Evolutionary conservation across 805 yeast species (phyloP).

Genomic region (Starmerella stellata): DNA sequence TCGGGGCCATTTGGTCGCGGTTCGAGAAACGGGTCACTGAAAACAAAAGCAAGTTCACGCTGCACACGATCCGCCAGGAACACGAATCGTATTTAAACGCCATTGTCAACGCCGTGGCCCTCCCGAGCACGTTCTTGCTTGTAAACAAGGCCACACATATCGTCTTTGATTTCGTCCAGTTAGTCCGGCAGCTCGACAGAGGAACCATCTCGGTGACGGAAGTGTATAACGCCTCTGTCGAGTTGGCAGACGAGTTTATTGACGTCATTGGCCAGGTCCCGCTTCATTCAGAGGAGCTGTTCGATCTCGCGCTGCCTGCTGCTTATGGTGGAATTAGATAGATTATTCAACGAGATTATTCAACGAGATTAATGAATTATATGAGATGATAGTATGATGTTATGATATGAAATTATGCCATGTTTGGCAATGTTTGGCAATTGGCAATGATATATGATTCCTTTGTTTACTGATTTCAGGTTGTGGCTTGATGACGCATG

Average conservation of each 20-base stretch:
- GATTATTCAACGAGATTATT: too few species aligned
- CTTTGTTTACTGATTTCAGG: too few species aligned
- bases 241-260: neutral
- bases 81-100: slow-evolving; percentile 21
- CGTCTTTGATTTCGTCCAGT: neutral
- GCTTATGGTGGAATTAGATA: too few species aligned
- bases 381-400: too few species aligned
- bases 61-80: slow-evolving; percentile 22
- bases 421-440: too few species aligned
- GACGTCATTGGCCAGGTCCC: neutral
- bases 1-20: slow-evolving; percentile 23
- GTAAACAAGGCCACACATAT: neutral
- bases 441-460: too few species aligned
- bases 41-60: slow-evolving; percentile 12
- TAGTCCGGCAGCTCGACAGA: neutral
- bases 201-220: neutral
- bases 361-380: too few species aligned
- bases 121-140: neutral
- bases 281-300: neutral
- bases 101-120: slow-evolving; percentile 12
- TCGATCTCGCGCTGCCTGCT: too few species aligned
- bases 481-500: too few species aligned
- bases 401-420: too few species aligned
- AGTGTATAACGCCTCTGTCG: neutral
- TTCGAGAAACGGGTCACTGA: neutral